phyloP scores from a whole-genome alignment of 2,329 filamentous ascomycete genomes.

The Monosporascus sp. region DNA sequence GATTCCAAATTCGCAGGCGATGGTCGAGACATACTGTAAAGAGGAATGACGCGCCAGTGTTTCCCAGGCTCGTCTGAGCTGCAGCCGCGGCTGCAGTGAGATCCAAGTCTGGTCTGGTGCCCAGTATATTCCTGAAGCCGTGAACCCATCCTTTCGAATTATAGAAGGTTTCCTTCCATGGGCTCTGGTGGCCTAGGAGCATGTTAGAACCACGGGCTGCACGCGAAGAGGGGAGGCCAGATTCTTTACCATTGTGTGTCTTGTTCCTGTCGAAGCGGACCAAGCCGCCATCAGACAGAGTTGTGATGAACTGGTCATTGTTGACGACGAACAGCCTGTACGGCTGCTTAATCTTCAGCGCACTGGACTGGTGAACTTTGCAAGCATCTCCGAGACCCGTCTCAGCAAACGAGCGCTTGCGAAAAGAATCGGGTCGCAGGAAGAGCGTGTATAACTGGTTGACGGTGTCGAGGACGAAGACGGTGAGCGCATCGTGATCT shows the following conservation, averaged over 20 bases:
- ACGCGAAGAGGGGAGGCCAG: background rate
- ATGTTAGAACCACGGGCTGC: constrained; percentile 10
- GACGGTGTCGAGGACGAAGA: constrained; percentile 61
- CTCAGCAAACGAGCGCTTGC: constrained; percentile 62
- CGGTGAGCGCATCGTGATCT: constrained; percentile 54
- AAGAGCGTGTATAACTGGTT: constrained; percentile 79
- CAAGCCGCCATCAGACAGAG: constrained; percentile 73
- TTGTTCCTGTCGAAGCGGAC: constrained; percentile 61
- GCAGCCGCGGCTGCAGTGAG: constrained; percentile 61
- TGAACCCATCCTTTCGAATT: constrained; percentile 68
- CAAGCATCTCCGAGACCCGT: constrained; percentile 70
- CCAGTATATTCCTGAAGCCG: constrained; percentile 59
- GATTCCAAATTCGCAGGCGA: constrained; percentile 82
- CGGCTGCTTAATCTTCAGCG: constrained; percentile 69
- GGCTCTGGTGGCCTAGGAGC: constrained; percentile 21
- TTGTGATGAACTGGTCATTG: constrained; percentile 69
- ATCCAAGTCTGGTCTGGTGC: constrained; percentile 59
- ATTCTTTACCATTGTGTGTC: constrained; percentile 38
- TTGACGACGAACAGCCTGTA: constrained; percentile 75
- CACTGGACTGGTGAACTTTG: constrained; percentile 67
- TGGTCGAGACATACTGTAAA: constrained; percentile 90
- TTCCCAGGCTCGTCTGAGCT: constrained; percentile 45
- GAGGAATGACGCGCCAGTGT: constrained; percentile 46
- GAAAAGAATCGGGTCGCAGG: constrained; percentile 78
- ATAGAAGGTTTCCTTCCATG: constrained; percentile 69